A percentile compares a stretch with the other conserved stretches of the same genome.
Evolutionary conservation across 192 early-diverging fungal species (phyloP).

Genomic region (Kickxella alabastrina): DNA sequence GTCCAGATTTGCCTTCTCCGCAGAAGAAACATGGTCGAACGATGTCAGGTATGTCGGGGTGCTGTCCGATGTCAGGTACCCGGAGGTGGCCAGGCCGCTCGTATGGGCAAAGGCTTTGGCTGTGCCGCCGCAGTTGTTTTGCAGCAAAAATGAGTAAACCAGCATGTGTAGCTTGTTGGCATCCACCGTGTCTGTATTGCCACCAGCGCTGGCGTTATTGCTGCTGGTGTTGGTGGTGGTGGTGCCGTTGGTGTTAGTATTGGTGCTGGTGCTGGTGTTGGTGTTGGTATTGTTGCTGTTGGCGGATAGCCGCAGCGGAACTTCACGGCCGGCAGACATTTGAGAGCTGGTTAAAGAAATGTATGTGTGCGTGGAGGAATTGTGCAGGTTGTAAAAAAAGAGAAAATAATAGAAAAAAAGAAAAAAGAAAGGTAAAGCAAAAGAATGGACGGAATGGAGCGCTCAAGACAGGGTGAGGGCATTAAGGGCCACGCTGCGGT

Average conservation of each 20-base stretch:
- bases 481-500: too few relatives aligned
- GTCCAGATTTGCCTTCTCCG: neutral
- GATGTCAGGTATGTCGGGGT: slow-evolving; percentile 21
- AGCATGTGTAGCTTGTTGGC: slow-evolving; percentile 35
- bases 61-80: slow-evolving; percentile 5
- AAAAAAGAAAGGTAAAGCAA: slow-evolving; percentile 6
- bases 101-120: slow-evolving; percentile 47
- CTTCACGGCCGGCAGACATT: too few relatives aligned
- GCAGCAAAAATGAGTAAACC: slow-evolving; percentile 43
- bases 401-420: neutral
- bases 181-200: slow-evolving; percentile 21
- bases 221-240: too few relatives aligned
- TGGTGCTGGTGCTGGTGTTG: too few relatives aligned
- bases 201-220: too few relatives aligned
- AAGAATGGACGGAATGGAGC: neutral
- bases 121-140: slow-evolving; percentile 43
- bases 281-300: too few relatives aligned
- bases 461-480: neutral
- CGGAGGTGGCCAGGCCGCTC: slow-evolving; percentile 25
- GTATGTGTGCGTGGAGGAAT: too few relatives aligned
- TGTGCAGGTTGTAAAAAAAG: neutral
- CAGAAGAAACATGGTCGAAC: slow-evolving; percentile 1
- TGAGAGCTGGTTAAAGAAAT: too few relatives aligned
- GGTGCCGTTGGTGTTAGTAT: too few relatives aligned
- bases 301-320: too few relatives aligned